Conservation (phyloP, 78 protist species). For the slime mould (Dictyostelium discoideum) region DNA sequence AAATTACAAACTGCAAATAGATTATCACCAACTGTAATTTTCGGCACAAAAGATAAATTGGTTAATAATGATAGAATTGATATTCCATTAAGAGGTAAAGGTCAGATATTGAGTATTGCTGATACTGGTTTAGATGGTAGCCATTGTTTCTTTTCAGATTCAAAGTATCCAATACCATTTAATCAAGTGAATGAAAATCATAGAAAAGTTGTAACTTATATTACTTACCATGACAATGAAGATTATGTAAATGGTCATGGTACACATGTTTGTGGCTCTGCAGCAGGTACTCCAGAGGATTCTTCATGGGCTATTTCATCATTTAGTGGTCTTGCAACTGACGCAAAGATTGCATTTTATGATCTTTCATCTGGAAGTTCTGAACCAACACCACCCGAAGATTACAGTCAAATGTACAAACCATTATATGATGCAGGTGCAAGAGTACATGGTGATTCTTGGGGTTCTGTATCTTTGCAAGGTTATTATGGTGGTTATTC, state of each 20-base stretch:
- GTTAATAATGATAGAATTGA: not conserved
- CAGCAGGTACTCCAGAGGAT: conserved; percentile 36
- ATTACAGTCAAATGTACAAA: conserved; percentile 2
- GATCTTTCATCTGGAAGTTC: not conserved
- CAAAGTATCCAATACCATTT: conserved; percentile 15
- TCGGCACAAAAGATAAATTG: not conserved
- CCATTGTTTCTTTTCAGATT: conserved; percentile 61
- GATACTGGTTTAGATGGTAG: conserved; percentile 68
- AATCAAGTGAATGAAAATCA: conserved; percentile 9
- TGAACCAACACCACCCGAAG: conserved; percentile 23
- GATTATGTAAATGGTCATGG: conserved; percentile 71
- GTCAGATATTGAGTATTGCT: conserved; percentile 52
- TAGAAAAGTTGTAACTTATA: conserved; percentile 53
- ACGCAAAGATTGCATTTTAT: conserved; percentile 58
- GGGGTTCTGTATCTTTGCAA: conserved; percentile 28
- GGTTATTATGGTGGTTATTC: conserved; percentile 40
- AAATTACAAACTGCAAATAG: not conserved
- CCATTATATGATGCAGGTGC: conserved; percentile 62
- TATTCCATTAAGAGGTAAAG: conserved; percentile 45
- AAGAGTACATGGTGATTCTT: conserved; percentile 73
- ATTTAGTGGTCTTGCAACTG: conserved; percentile 43
- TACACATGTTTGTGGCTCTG: conserved; percentile 69
- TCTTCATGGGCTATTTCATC: not conserved
- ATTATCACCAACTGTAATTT: conserved; percentile 42
- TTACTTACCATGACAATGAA: not conserved